Evolutionary conservation across 257 asterid species (phyloP), one percentile per base, ranked within the genome.

Genomic region (Solanum paucissectum): DNA sequence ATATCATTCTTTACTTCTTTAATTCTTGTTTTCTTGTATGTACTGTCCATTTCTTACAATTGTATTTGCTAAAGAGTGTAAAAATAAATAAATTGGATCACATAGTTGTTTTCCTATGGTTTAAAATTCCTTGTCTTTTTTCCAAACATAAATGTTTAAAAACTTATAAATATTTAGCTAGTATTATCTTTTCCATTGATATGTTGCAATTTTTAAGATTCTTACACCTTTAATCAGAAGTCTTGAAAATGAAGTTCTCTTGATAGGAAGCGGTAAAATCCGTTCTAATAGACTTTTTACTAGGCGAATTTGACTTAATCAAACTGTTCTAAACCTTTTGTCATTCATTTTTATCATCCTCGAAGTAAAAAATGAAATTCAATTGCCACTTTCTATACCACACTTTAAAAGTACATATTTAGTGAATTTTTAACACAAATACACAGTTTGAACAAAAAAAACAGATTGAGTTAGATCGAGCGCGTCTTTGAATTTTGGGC

Each of bases 241-340:
- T 34, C 4, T 34, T 73, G 5, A 73, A 71, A 33, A 73, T 33
- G 7, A 23, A 38, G 0, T 38, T 23, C 23, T 6, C 1, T 76
- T n/a, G 14, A 0, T 4, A 13, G 0, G 3, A 5, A 77, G 3
- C 12, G 60, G 0, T 40, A 42, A 77, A 77, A 13, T 12, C 8
- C 5, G 6, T 42, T 29, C 3, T 25, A 42, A 16, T 42, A 25
- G 3, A 12, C 1, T 77, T 76, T 77, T 42, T 13, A 77, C 0
- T 0, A 2, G 3, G 25, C 0, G 2, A 40, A 77, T 77, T 27
- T n/a, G 34, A 40, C 1, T 14, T 42, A 42, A 0, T 3, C 9
- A 0, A 1, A 20, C 10, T 6, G 29, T 34, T 37, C 11, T 76
- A 40, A 76, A 38, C 20, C 9, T 74, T 74, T 1, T 0, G 0